Percentiles rank a stretch among this genome's conserved stretches.
These are phyloP conservation scores for Aspergillus fumigatus DNA, from an alignment of 2,329 filamentous ascomycete genomes.

Conservation along the genomic window DNA sequence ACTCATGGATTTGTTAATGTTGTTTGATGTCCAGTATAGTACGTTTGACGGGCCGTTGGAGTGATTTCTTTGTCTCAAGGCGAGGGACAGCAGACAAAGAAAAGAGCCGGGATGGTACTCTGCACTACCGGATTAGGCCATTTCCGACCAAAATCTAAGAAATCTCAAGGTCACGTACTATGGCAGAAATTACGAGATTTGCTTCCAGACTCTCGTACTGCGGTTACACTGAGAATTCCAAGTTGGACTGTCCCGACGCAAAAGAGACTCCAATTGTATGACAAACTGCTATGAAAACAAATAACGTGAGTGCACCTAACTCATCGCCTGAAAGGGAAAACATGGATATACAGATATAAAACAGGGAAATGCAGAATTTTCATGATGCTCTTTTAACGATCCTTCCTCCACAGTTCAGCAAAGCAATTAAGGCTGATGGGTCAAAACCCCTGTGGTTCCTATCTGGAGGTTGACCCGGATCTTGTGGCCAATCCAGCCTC, in stretches of 20 bases:
- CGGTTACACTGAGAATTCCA: not conserved
- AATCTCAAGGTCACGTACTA: not conserved
- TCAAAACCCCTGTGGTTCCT: not conserved
- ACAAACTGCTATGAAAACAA: constrained; percentile 23
- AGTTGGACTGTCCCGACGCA: constrained; percentile 13
- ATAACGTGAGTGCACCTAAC: constrained; percentile 30
- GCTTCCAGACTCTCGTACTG: too few species aligned
- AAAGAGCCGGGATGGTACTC: not conserved
- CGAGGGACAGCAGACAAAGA: not conserved
- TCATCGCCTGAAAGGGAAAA: constrained; percentile 31
- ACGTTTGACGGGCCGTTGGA: not conserved
- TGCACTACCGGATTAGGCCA: too few species aligned
- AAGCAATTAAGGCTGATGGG: not conserved
- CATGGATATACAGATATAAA: constrained; percentile 39
- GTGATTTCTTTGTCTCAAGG: not conserved
- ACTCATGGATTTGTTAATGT: not conserved
- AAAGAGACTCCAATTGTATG: constrained; percentile 26
- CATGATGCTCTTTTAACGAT: constrained; percentile 28
- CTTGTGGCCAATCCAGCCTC: not conserved
- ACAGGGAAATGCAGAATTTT: constrained; percentile 30
- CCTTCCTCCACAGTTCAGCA: constrained; percentile 2
- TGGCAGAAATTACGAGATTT: not conserved
- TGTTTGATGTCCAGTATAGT: too few species aligned
- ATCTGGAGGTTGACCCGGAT: not conserved
- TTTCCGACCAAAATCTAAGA: not conserved